Evolutionary conservation across 768 basidiomycete genomes (phyloP), one percentile per base, ranked within the genome.

Genomic region (Paxillus ammoniavirescens): DNA sequence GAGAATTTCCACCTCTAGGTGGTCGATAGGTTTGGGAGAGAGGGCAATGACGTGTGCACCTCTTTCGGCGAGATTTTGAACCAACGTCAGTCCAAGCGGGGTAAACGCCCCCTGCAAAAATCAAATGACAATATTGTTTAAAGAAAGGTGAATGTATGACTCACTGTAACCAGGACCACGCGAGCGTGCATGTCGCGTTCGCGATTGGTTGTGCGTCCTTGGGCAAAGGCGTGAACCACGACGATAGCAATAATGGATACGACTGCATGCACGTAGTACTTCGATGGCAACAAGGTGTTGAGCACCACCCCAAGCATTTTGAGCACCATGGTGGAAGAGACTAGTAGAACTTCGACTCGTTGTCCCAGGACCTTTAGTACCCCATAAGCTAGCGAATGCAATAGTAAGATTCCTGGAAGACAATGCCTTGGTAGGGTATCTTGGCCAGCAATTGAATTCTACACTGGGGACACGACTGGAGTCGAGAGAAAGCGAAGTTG

Each of bases 41-140:
- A 93, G 80, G 0, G 87, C 86, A 42, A 94, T 87, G 53, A 93
- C 71, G 58, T 90, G 88, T 15, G 91, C 89, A 12, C 92, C 91
- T 42, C 87, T 81, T 45, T 79, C 70, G 1, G 92, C 90, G 8
- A 94, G 71, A 3, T 72, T 72, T 51, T 87, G 82, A 7, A 91
- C 66, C 0, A 91, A 63, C 0, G 84, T 87, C 9, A 91, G 65
- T 3, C 91, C 90, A 8, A 84, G 67, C 2, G 90, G 82, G 3
- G 88, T 87, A 60, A 92, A 89, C 0, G 76, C 88, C 36, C 90
- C 90, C 89, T 91, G 56, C 18, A 49, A 21, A 37, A 30, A 6
- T 5, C 15, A 46, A 0, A 37, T 57, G 48, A 64, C 30, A n/a
- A 37, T 45, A 49, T 50, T 0, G 17, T 36, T 47, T 48, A 21